Conservation (phyloP, 225 moss, liverwort and hornwort species). For the Anthoceros angustus region DNA sequence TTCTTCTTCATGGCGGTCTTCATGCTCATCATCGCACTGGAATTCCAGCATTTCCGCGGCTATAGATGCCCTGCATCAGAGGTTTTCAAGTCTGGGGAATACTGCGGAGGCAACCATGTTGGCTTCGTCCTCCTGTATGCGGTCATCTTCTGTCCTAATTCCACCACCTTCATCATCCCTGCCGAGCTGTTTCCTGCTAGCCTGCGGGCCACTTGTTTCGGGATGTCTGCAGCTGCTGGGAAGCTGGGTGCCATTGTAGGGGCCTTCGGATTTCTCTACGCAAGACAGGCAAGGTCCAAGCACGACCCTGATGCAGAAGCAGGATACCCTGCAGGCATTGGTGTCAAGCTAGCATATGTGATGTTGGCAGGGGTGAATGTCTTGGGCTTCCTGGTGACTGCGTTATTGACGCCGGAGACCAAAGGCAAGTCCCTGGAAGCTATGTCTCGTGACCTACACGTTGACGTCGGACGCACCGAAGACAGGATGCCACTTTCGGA, state of each 20-base stretch:
- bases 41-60: not conserved
- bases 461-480: no score
- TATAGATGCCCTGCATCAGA: slow-evolving; percentile 3
- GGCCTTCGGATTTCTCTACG: slow-evolving; percentile 34
- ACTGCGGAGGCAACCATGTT: not conserved
- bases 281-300: slow-evolving; percentile 6
- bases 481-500: no score
- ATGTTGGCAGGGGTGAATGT: slow-evolving; percentile 17
- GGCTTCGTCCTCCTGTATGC: slow-evolving; percentile 33
- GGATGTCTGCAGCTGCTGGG: slow-evolving; percentile 27
- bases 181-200: slow-evolving; percentile 38
- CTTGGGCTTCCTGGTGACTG: slow-evolving; percentile 21
- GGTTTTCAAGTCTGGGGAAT: not conserved
- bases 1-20: slow-evolving; percentile 48
- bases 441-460: slow-evolving; percentile 4
- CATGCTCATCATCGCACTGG: slow-evolving; percentile 29
- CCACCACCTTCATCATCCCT: slow-evolving; percentile 36
- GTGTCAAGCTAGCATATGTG: slow-evolving; percentile 11
- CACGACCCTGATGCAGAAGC: slow-evolving; percentile 5
- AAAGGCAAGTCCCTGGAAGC: slow-evolving; percentile 33
- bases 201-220: slow-evolving; percentile 32
- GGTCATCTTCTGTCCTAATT: slow-evolving; percentile 36
- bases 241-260: slow-evolving; percentile 36
- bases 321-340: slow-evolving; percentile 30
- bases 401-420: slow-evolving; percentile 28